phyloP scores from a whole-genome alignment of 208 protist species.

The Acanthamoeba triangularis region DNA sequence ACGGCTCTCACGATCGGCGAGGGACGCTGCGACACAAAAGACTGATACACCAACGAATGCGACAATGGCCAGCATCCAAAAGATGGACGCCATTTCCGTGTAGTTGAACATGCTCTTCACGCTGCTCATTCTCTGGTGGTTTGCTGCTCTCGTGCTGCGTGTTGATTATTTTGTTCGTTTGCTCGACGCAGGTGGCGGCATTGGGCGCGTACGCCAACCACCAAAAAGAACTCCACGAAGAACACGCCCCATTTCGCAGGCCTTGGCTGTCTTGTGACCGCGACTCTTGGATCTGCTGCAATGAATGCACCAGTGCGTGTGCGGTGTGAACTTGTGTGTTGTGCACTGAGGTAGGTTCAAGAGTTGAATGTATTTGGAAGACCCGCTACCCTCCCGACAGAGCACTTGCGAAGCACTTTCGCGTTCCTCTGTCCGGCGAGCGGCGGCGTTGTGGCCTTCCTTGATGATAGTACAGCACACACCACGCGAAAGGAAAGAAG shows the following conservation, averaged over 20 bases:
- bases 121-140: too few relatives aligned
- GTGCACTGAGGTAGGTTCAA: too few relatives aligned
- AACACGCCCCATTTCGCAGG: too few relatives aligned
- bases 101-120: background rate
- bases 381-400: background rate
- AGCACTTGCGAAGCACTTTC: constrained; percentile 44
- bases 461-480: constrained; percentile 7
- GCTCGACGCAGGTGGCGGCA: too few relatives aligned
- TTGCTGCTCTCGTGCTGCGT: too few relatives aligned
- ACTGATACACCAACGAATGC: background rate
- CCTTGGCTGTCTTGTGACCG: too few relatives aligned
- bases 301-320: too few relatives aligned
- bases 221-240: too few relatives aligned
- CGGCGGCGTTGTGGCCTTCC: background rate
- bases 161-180: too few relatives aligned
- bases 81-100: background rate
- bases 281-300: too few relatives aligned
- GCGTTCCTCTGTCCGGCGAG: constrained; percentile 2
- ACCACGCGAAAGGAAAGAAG: background rate
- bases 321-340: too few relatives aligned
- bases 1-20: background rate
- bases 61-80: background rate
- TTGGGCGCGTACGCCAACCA: too few relatives aligned
- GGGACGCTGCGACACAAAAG: background rate
- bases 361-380: background rate